Conservation (phyloP, 345 rosid genomes). For the Noccaea caerulescens region DNA sequence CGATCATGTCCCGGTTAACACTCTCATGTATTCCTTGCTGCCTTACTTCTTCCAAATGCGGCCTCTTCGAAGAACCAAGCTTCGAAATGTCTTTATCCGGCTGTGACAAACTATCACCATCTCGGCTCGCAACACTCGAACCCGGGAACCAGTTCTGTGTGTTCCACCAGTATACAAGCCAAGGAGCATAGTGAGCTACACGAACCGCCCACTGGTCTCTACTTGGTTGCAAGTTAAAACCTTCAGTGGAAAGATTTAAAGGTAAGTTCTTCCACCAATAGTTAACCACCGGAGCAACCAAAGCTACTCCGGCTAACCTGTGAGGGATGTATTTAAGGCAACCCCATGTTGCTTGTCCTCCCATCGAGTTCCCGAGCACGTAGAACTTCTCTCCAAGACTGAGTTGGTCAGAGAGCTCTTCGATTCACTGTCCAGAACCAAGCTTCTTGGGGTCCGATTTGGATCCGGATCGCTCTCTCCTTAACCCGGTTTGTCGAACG, state of each 20-base stretch:
- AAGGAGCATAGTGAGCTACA: conserved; percentile 59
- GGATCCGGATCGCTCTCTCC: conserved; percentile 72
- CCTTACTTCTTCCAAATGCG: conserved; percentile 47
- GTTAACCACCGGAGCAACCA: conserved; percentile 57
- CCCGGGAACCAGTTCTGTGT: conserved; percentile 54
- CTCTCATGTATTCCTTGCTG: conserved; percentile 74
- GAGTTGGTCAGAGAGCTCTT: conserved; percentile 67
- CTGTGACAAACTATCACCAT: conserved; percentile 30
- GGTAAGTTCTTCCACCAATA: conserved; percentile 65
- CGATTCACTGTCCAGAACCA: conserved; percentile 58
- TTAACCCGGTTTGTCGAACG: conserved; percentile 67
- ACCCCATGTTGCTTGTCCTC: conserved; percentile 54
- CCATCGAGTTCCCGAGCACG: conserved; percentile 59
- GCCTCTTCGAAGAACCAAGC: conserved; percentile 2
- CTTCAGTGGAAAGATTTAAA: conserved; percentile 48
- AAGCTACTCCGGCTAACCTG: conserved; percentile 57
- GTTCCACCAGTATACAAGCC: conserved; percentile 71
- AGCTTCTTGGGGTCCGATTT: conserved; percentile 48
- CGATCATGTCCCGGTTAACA: conserved; percentile 27
- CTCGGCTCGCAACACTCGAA: conserved; percentile 37
- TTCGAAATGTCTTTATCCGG: conserved; percentile 44
- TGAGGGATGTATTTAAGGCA: conserved; percentile 69
- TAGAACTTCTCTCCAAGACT: conserved; percentile 54
- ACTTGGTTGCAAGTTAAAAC: conserved; percentile 40
- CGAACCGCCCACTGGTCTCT: conserved; percentile 60